Conservation (phyloP, 2,329 filamentous ascomycete genomes). For the Lachnellula arida region DNA sequence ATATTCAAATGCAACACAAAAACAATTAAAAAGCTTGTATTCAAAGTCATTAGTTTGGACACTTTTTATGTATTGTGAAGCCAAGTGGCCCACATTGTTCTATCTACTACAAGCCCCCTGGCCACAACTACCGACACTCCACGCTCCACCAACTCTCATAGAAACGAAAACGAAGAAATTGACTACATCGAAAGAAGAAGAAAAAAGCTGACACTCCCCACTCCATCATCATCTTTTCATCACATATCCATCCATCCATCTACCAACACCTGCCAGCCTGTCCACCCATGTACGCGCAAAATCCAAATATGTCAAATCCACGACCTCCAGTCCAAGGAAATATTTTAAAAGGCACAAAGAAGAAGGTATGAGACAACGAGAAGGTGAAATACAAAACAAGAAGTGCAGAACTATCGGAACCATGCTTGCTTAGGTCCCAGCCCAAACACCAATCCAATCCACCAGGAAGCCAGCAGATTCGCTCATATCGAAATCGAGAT, state of each 20-base stretch:
- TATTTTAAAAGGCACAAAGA: slow-evolving; percentile 1
- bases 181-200: slow-evolving; percentile 6
- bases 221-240: slow-evolving; percentile 6
- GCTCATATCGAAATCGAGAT: neutral
- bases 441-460: neutral
- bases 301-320: slow-evolving; percentile 4
- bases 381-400: slow-evolving; percentile 13
- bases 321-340: neutral
- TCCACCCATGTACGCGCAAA: neutral
- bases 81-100: neutral
- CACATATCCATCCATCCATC: slow-evolving; percentile 7
- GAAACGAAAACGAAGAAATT: neutral
- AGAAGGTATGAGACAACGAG: slow-evolving; percentile 11
- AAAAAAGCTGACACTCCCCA: slow-evolving; percentile 1
- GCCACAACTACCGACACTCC: neutral
- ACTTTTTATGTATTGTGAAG: neutral
- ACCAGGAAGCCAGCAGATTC: neutral
- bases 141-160: neutral
- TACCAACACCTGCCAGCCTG: slow-evolving; percentile 6
- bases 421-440: neutral
- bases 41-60: neutral
- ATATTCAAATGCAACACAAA: too few species aligned
- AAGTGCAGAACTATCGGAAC: slow-evolving; percentile 2
- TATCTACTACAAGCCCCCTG: neutral
- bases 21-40: neutral